phyloP scores from a whole-genome alignment of 192 early-diverging fungal species.

The Coemansia sp. region DNA sequence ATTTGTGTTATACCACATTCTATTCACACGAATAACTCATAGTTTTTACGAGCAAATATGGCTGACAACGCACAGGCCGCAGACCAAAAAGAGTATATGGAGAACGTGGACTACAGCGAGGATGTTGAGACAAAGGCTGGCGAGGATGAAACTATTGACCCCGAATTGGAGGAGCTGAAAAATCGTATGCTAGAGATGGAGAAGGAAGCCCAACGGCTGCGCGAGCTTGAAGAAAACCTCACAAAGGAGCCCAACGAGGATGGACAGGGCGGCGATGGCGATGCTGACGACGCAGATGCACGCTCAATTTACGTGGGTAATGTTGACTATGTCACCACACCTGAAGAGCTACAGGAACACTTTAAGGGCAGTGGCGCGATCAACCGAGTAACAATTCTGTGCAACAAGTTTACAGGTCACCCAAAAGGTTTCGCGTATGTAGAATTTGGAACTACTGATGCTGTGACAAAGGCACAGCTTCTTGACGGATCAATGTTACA shows the following conservation, averaged over 20 bases:
- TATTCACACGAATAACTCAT: too few relatives aligned
- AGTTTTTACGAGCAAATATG: not conserved
- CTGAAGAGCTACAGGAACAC: conserved; percentile 92
- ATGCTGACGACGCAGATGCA: conserved; percentile 62
- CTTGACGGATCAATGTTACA: conserved; percentile 90
- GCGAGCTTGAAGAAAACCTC: conserved; percentile 49
- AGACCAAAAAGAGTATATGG: conserved; percentile 17
- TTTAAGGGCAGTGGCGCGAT: conserved; percentile 95
- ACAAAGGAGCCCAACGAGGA: conserved; percentile 28
- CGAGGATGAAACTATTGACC: conserved; percentile 25
- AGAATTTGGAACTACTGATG: conserved; percentile 86
- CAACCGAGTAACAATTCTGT: conserved; percentile 94
- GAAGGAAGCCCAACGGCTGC: conserved; percentile 52
- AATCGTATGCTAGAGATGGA: conserved; percentile 53
- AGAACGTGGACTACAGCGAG: conserved; percentile 27
- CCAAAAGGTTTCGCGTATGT: conserved; percentile 94
- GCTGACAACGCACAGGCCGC: conserved; percentile 2
- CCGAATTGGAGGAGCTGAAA: conserved; percentile 47
- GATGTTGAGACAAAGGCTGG: conserved; percentile 12
- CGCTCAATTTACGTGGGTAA: conserved; percentile 95
- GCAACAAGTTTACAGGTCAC: conserved; percentile 90
- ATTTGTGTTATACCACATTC: too few relatives aligned
- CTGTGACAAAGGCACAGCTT: conserved; percentile 78
- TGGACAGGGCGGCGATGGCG: conserved; percentile 13
- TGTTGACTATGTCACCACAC: conserved; percentile 92